Percentiles rank a stretch among this genome's conserved stretches.
Conservation (phyloP, 345 rosid species). For the Salix viminalis region DNA sequence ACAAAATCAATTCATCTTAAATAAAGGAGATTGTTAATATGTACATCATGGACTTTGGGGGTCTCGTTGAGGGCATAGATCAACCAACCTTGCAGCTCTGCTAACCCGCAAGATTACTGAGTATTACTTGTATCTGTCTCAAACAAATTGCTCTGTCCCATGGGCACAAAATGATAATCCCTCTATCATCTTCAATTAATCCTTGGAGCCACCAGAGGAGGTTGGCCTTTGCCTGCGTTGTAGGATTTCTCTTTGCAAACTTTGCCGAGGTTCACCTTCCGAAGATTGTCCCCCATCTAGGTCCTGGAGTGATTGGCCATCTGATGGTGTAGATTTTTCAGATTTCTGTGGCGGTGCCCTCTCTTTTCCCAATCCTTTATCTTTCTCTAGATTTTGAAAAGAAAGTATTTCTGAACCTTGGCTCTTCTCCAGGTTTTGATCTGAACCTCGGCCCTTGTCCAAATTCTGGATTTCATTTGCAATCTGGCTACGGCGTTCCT, state of each 20-base stretch:
- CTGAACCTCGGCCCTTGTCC: conserved; percentile 42
- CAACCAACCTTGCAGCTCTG: neutral
- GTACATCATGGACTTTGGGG: conserved; percentile 18
- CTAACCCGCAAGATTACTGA: neutral
- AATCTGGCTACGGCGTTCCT: conserved; percentile 69
- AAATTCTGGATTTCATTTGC: conserved; percentile 53
- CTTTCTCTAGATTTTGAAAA: conserved; percentile 2
- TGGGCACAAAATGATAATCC: neutral
- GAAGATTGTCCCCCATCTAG: conserved; percentile 3
- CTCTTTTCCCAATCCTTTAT: conserved; percentile 10
- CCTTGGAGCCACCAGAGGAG: conserved; percentile 23
- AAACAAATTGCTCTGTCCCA: neutral
- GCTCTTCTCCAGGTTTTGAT: neutral
- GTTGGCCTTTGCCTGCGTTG: conserved; percentile 23
- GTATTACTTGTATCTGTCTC: neutral
- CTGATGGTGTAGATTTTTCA: conserved; percentile 6
- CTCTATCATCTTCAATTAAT: conserved; percentile 36
- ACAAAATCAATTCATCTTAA: neutral
- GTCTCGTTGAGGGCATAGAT: conserved; percentile 12
- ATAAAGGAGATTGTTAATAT: conserved; percentile 24
- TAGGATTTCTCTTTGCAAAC: conserved; percentile 38
- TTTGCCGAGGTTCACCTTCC: conserved; percentile 15
- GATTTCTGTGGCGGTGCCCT: conserved; percentile 1
- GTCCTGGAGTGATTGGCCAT: neutral
- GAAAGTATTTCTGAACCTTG: conserved; percentile 6